Evolutionary conservation across 257 asterid genomes (phyloP), one percentile per base, ranked within the genome.

Genomic region (Anisodus acutangulus): DNA sequence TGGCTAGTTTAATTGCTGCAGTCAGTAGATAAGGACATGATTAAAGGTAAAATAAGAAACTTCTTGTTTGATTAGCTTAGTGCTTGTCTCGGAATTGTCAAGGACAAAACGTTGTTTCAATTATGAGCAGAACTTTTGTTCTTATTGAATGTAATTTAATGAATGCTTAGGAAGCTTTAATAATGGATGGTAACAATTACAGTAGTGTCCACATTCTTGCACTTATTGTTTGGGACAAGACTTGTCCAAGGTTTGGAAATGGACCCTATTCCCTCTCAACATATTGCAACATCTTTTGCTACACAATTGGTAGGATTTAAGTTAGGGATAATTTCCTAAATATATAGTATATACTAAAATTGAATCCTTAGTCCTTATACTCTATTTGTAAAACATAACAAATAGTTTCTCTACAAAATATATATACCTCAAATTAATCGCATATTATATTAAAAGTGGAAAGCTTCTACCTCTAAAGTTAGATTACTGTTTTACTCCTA

Each of bases 121-220:
- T 74, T 74, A 74, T 74, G 62, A 74, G 62, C 6, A 12, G 43
- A 74, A 49, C 12, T 49, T 72, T 49, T 74, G 80, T 47, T 74
- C 60, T 74, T 74, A n/a, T 49, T 74, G 45, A 22, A 19, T 74
- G 80, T 72, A 72, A 71, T 45, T 47, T 47, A 72, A 72, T 72
- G 62, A 49, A 47, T 74, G 59, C 6, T 74, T 49, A 49, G 62
- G 45, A 22, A 26, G 22, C 81, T 74, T 74, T 74, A 74, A 74
- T 74, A 74, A 49, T 74, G 2, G 35, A 31, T 31, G 2, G 45
- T 22, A 51, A 74, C 19, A 19, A 22, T 22, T 22, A 47, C 9
- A 51, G 22, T 51, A 51, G 19, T 51, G 81, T 51, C 81, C 63
- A 12, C 63, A 51, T 76, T 76, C 63, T 76, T 49, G 81, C 45